Base-by-base conservation (phyloP, 1,139 yeast species). In the Pichia sp. region DNA sequence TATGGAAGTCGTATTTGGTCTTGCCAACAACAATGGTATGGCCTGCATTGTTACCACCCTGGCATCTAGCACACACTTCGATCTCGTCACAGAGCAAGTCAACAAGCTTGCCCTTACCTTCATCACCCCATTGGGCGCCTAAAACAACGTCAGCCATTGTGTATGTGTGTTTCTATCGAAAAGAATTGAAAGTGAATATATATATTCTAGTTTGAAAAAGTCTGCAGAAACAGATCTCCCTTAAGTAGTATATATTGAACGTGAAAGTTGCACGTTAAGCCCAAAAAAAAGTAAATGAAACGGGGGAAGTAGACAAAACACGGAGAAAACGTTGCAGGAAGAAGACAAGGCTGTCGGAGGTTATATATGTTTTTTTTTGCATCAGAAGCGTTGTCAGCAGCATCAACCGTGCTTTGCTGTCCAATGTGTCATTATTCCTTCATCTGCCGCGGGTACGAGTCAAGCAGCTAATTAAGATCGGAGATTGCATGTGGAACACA, bases 111-210 rank as follows among this genome's bases (percentile, higher is more conserved):
- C 99, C 99, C 72, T 93, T 93, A 70, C 99, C 99, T 82, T 93
- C 99, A 70, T 93, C 99, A 61, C 99, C 99, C 99, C 99, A 93
- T 75, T 93, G 99, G 73, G 97, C 78, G 59, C 99, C 99, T 68
- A 93, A 81, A 56, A 93, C 98, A 64, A 93, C 98, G 77, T 87
- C 89, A 72, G 89, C 87, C 92, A 87, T 86, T 42, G 29, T 45
- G 7, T 55, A 16, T n/a, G 51, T 16, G 32, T 49, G n/a, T 15
- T 13, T 11, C 13, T 16, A 30, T 38, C 11, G n/a, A 46, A 31
- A 31, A 31, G 11, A 31, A 11, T 31, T 31, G 34, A 31, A 29
- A 5, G 15, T 10, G 5, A 23, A 6, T 29, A 19, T 29, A 19
- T 19, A 19, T 47, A n/a, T 13, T 10, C n/a, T 15, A n/a, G 13